Conservation (phyloP, 257 asterid species). For the Salvia splendens region DNA sequence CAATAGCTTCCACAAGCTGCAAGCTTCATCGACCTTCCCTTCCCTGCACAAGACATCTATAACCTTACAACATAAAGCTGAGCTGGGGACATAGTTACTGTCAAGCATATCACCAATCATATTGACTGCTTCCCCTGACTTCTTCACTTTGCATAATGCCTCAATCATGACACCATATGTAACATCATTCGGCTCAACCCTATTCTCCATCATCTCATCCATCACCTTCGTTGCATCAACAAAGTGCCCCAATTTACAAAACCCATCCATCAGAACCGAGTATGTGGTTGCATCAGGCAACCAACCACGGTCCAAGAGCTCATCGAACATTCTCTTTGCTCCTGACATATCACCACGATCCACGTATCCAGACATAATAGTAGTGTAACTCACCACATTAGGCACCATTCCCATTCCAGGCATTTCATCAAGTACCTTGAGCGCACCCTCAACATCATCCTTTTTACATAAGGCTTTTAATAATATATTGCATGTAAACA, state of each 20-base stretch:
- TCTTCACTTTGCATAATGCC: constrained; percentile 76
- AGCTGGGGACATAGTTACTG: constrained; percentile 64
- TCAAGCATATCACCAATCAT: constrained; percentile 82
- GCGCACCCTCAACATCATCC: constrained; percentile 60
- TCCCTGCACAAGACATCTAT: constrained; percentile 74
- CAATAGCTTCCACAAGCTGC: constrained; percentile 67
- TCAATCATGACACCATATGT: constrained; percentile 82
- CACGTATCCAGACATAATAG: constrained; percentile 70
- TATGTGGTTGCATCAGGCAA: constrained; percentile 80
- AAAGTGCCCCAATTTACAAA: constrained; percentile 63
- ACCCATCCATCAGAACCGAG: constrained; percentile 90
- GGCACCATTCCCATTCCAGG: constrained; percentile 88
- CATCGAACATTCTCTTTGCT: constrained; percentile 69
- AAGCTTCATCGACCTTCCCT: constrained; percentile 74
- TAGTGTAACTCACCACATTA: constrained; percentile 85
- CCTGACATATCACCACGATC: constrained; percentile 61
- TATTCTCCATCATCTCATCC: constrained; percentile 93
- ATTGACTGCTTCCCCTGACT: constrained; percentile 74
- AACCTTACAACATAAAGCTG: constrained; percentile 71
- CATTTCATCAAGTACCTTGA: constrained; percentile 78
- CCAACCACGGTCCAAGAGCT: constrained; percentile 77
- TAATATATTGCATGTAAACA: constrained; percentile 79
- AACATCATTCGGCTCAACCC: constrained; percentile 80
- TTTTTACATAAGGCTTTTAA: constrained; percentile 80
- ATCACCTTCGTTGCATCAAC: constrained; percentile 75